These are phyloP conservation scores for Aspergillus sergii DNA, from an alignment of 2,329 filamentous ascomycete species.

Conservation along the genomic window DNA sequence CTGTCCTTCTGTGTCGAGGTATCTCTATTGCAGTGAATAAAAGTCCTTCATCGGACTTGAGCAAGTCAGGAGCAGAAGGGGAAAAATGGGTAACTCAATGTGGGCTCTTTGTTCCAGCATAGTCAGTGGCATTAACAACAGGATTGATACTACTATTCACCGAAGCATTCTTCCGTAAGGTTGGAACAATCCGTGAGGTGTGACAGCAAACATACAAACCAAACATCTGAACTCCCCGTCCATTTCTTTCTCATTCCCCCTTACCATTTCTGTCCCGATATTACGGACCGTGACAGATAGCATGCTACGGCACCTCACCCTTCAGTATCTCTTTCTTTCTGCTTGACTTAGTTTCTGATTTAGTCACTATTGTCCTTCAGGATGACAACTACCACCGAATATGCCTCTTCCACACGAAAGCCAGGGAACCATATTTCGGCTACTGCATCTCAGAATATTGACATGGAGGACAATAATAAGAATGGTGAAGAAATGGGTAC, in stretches of 20 bases:
- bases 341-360: neutral
- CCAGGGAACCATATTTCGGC: slow-evolving; percentile 3
- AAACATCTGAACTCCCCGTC: too few relatives aligned
- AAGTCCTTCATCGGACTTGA: neutral
- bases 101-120: neutral
- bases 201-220: neutral
- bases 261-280: neutral
- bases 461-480: slow-evolving; percentile 6
- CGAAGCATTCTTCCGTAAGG: too few relatives aligned
- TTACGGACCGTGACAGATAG: neutral
- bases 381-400: neutral
- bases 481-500: slow-evolving; percentile 12
- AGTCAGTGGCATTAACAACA: neutral
- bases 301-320: neutral
- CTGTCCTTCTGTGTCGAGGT: neutral
- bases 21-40: neutral
- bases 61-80: neutral
- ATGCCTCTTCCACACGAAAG: neutral
- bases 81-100: neutral
- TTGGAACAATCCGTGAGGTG: neutral
- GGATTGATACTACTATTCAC: neutral
- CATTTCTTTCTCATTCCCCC: too few relatives aligned
- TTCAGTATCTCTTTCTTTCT: neutral
- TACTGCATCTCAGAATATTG: slow-evolving; percentile 8
- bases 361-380: neutral